phyloP scores from a whole-genome alignment of 2,329 filamentous ascomycete genomes.

The Aureobasidium musti region DNA sequence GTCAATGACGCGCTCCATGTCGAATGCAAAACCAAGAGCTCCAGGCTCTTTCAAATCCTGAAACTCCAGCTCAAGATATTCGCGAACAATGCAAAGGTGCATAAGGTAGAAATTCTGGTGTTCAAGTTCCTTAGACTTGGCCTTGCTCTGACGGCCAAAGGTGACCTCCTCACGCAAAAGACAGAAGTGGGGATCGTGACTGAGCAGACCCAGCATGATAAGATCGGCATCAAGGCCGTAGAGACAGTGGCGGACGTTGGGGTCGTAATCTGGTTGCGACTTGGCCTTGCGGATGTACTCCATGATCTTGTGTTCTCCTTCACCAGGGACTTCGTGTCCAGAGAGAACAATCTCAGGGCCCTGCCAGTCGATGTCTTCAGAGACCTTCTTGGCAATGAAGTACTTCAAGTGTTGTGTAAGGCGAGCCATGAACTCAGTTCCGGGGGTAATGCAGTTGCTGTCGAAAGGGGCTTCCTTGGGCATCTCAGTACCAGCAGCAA shows the following conservation, averaged over 20 bases:
- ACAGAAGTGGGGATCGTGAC: constrained; percentile 98
- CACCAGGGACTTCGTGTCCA: constrained; percentile 95
- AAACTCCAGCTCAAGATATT: constrained; percentile 96
- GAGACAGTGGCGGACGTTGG: constrained; percentile 92
- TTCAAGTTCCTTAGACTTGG: constrained; percentile 93
- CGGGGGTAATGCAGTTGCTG: constrained; percentile 98
- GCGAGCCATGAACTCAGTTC: constrained; percentile 97
- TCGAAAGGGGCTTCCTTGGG: constrained; percentile 96
- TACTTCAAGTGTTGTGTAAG: constrained; percentile 93
- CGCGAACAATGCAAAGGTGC: constrained; percentile 94
- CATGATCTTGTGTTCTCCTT: constrained; percentile 99
- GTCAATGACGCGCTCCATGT: constrained; percentile 95
- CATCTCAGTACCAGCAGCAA: constrained; percentile 84
- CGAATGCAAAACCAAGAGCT: constrained; percentile 73
- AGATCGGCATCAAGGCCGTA: constrained; percentile 97
- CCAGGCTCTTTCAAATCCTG: constrained; percentile 81
- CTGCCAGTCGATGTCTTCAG: constrained; percentile 96
- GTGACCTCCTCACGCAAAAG: constrained; percentile 96
- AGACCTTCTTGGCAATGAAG: constrained; percentile 98
- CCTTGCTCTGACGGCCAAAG: constrained; percentile 83
- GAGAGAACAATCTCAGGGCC: constrained; percentile 94
- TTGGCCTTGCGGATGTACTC: constrained; percentile 98
- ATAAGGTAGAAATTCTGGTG: constrained; percentile 99
- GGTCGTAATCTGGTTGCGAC: constrained; percentile 87
- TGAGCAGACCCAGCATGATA: constrained; percentile 97